Evolutionary conservation across 108 stramenopile species (phyloP).

Genomic region (Skeletonema potamos): DNA sequence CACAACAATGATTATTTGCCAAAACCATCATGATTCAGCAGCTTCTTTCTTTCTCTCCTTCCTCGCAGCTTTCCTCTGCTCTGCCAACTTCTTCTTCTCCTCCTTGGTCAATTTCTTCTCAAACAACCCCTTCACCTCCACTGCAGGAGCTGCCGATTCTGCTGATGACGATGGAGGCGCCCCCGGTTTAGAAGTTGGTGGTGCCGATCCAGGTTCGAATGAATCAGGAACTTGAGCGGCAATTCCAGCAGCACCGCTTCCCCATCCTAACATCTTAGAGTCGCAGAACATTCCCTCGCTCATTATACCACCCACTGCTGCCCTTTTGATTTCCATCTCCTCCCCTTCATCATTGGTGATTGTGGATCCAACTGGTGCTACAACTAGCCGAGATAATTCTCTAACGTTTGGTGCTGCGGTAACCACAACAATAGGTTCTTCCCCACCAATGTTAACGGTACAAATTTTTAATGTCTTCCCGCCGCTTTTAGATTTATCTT

Average conservation of each 20-base stretch:
- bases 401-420: slow-evolving; percentile 82
- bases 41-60: slow-evolving; percentile 64
- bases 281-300: slow-evolving; percentile 94
- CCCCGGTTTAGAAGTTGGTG: slow-evolving; percentile 79
- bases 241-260: slow-evolving; percentile 70
- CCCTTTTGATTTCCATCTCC: slow-evolving; percentile 63
- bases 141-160: slow-evolving; percentile 1
- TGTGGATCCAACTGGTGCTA: slow-evolving; percentile 68
- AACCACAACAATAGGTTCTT: slow-evolving; percentile 63
- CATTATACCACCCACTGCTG: slow-evolving; percentile 76
- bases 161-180: slow-evolving; percentile 17
- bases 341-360: slow-evolving; percentile 69
- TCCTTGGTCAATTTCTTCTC: slow-evolving; percentile 89
- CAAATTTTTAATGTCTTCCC: slow-evolving; percentile 40
- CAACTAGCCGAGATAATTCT: slow-evolving; percentile 69
- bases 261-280: slow-evolving; percentile 86
- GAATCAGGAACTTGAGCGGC: slow-evolving; percentile 77
- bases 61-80: slow-evolving; percentile 62
- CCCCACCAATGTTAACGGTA: slow-evolving; percentile 44
- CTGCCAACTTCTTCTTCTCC: slow-evolving; percentile 86
- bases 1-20: background rate
- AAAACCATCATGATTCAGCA: slow-evolving; percentile 22
- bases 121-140: slow-evolving; percentile 62
- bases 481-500: slow-evolving; percentile 17
- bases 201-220: slow-evolving; percentile 55